Base-by-base conservation (phyloP, 1,284 basidiomycete genomes). In the Austroboletus niveus region DNA sequence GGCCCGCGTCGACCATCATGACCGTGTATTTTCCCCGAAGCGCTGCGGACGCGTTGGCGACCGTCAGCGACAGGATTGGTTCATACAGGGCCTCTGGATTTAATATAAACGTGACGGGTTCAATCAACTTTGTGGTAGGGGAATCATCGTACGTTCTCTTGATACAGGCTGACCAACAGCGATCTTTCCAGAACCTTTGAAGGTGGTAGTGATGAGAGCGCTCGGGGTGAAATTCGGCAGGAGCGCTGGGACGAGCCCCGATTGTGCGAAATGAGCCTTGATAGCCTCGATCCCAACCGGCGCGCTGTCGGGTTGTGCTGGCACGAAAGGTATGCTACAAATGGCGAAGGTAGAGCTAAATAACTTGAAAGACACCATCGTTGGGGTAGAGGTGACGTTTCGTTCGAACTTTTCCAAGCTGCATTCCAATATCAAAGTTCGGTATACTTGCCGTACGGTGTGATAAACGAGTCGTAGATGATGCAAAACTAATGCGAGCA, bases 1-100 rank as follows among this genome's bases (percentile, higher is more conserved):
- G 61, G 54, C 81, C 81, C 15, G 85, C 85, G 61, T 92, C 89
- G 35, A 83, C 78, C 83, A 91, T 85, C 34, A 77, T 72, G 44
- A 91, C 61, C n/a, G 87, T 89, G 68, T 77, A 88, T 35, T 64
- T 75, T 15, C 76, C 77, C 42, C 59, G 63, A 36, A 82, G 60
- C 7, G 65, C 50, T 29, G 72, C 70, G 32, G 76, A 74, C 12
- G 73, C 65, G 66, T 80, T 80, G 49, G 71, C 75, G 15, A 78
- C 68, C 3, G 72, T 74, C 50, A 85, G 56, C 15, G 72, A 72
- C 54, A 87, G 64, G 14, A 61, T 67, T 10, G 85, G 85, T 27
- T 72, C 66, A n/a, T 75, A 66, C n/a, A 71, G 67, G 43, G 76
- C 78, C 71, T 82, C 85, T 87, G 24, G 15, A 47, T n/a, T 15